A percentile compares a stretch with the other conserved stretches of the same genome.
Evolutionary conservation across 179 eudicot species (phyloP).

Genomic region (Beta macrorhiza): DNA sequence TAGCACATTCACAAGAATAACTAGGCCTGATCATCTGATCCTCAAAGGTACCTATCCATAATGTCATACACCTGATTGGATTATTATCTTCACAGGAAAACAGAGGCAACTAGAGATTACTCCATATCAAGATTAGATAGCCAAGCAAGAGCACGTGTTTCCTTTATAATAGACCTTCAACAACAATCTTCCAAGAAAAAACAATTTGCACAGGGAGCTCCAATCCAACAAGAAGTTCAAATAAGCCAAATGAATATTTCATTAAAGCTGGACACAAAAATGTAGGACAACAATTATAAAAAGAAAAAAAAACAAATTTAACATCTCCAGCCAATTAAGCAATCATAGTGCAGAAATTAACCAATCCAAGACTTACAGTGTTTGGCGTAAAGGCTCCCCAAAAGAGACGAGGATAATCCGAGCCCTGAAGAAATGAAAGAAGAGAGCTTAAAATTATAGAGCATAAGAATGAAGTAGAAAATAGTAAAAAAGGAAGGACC

Average conservation of each 20-base stretch:
- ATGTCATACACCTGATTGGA: no score
- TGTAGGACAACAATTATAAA: not conserved
- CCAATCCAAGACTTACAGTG: constrained; percentile 45
- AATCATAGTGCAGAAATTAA: not conserved
- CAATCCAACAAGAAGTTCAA: not conserved
- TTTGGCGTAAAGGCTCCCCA: constrained; percentile 96
- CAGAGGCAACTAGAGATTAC: no score
- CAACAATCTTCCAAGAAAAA: not conserved
- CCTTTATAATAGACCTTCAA: not conserved
- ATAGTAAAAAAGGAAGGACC: not conserved
- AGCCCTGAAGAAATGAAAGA: constrained; percentile 56
- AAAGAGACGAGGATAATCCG: constrained; percentile 80
- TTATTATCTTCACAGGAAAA: no score
- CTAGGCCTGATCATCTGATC: no score
- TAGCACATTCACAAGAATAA: no score
- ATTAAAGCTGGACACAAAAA: not conserved
- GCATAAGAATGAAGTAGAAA: constrained; percentile 10
- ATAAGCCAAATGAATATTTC: not conserved
- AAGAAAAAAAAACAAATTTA: not conserved
- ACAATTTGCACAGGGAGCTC: not conserved
- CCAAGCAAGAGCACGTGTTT: no score
- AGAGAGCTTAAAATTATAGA: constrained; percentile 16
- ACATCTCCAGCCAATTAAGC: not conserved
- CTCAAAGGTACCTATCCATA: no score
- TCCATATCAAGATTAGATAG: no score